Base-by-base conservation (phyloP, 2,329 filamentous ascomycete species). In the Paraphoma sp. region DNA sequence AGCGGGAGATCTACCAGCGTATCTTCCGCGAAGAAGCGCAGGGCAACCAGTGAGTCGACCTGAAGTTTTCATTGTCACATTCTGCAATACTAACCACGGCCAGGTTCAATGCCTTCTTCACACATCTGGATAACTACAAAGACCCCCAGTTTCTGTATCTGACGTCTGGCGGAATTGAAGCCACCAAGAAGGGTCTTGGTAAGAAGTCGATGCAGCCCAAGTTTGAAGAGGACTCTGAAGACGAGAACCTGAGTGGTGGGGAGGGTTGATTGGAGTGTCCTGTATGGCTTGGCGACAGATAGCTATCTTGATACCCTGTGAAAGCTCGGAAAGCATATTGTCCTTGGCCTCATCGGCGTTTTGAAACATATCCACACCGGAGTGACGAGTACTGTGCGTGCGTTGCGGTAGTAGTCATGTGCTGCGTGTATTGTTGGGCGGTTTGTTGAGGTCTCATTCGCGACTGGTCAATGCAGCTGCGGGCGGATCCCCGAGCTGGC, bases 1-100 rank as follows among this genome's bases (percentile, higher is more conserved):
- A 96, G 73, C 81, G 88, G 65, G 88, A 96, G 75, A 98, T 99
- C 58, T 99, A 99, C 74, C 87, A 91, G 69, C 85, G 92, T 23
- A 97, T 98, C 64, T 98, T 96, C 77, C 85, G 89, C 28, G 89
- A 96, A 50, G 95, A 98, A 76, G 91, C 95, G 78, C 87, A 89
- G 74, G 89, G 92, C 62, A 93, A 94, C 73, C 86, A 91, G 91
- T 94, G 83, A 86, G 91, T 86, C 33, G 14, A 10, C 66, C 41
- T 6, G 11, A 23, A 4, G 6, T 18, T 38, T 29, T 29, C 12
- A 16, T 9, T 49, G 14, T 4, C 31, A 3, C 10, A 14, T 3
- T 43, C 28, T 48, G 16, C 6, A 4, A 12, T 28, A 38, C 65
- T 74, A 51, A 73, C 52, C 3, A n/a, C 2, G 6, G 12, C 5